phyloP scores from a whole-genome alignment of 371 early-diverging fungal species.

The Zopfochytrium polystomum region DNA sequence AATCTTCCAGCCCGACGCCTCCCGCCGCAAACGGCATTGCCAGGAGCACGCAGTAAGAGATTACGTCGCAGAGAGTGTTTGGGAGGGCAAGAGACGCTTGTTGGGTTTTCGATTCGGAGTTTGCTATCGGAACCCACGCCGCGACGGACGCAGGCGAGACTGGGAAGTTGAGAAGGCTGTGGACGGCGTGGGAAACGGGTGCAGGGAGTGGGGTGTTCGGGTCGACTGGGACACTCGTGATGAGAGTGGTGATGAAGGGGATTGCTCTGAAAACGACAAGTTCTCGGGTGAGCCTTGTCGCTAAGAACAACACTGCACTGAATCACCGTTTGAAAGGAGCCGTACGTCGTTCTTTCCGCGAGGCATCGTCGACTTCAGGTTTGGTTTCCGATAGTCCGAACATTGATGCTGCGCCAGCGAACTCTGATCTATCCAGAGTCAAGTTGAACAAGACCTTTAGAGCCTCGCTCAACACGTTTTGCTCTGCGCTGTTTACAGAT shows the following conservation, averaged over 20 bases:
- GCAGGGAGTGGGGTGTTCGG: constrained; percentile 61
- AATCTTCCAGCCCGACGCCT: constrained; percentile 14
- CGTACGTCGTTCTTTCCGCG: not conserved
- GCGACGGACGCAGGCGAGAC: constrained; percentile 26
- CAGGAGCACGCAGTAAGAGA: constrained; percentile 43
- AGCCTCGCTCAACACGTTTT: constrained; percentile 24
- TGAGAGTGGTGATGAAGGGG: constrained; percentile 44
- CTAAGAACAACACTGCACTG: no score
- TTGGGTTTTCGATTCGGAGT: constrained; percentile 22
- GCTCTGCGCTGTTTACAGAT: constrained; percentile 7
- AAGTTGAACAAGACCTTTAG: constrained; percentile 35
- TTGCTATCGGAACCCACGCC: constrained; percentile 46
- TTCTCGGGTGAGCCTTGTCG: not conserved
- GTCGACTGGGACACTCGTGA: constrained; percentile 44
- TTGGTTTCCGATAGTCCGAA: not conserved
- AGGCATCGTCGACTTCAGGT: not conserved
- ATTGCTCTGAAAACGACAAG: constrained; percentile 39
- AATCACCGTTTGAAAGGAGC: not conserved
- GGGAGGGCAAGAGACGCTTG: constrained; percentile 1
- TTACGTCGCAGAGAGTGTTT: constrained; percentile 39
- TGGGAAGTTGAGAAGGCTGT: constrained; percentile 66
- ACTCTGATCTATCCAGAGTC: constrained; percentile 11
- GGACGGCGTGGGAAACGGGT: constrained; percentile 73
- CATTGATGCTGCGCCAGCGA: not conserved
- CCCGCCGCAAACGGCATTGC: constrained; percentile 12